phyloP scores from a whole-genome alignment of 2,329 filamentous ascomycete species.

The Dichotomopilus funicola region DNA sequence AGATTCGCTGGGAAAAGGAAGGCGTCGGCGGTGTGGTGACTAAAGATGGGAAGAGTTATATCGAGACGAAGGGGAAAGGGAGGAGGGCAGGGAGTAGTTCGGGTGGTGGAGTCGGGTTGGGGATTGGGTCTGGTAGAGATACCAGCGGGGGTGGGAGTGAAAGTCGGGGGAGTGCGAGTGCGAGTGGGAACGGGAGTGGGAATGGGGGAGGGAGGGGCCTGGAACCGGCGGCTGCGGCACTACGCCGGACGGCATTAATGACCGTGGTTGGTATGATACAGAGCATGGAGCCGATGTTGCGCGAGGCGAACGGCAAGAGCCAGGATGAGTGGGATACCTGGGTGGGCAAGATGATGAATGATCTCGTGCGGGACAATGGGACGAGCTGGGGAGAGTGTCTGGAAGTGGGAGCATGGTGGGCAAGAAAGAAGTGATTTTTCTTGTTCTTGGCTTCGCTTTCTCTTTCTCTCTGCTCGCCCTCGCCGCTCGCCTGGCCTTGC shows the following conservation, averaged over 20 bases:
- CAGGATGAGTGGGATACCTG: constrained; percentile 89
- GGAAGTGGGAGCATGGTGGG: constrained; percentile 81
- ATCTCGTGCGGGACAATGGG: constrained; percentile 72
- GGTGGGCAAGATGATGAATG: constrained; percentile 80
- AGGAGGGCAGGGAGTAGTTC: too few species aligned
- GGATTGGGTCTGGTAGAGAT: too few species aligned
- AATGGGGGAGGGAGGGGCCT: constrained; percentile 33
- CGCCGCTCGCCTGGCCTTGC: too few species aligned
- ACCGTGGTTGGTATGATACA: constrained; percentile 80
- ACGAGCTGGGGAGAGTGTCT: constrained; percentile 80
- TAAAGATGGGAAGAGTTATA: constrained; percentile 54
- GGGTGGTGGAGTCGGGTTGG: too few species aligned
- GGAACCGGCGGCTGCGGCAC: constrained; percentile 62
- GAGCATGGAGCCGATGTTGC: constrained; percentile 73
- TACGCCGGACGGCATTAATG: constrained; percentile 72
- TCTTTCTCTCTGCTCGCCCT: not conserved
- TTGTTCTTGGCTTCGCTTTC: constrained; percentile 1
- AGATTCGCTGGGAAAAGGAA: constrained; percentile 82
- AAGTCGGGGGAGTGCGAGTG: constrained; percentile 3
- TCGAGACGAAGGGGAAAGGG: constrained; percentile 39
- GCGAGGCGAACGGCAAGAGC: constrained; percentile 77
- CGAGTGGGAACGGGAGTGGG: constrained; percentile 24
- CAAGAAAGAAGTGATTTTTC: constrained; percentile 55
- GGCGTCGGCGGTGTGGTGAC: constrained; percentile 57
- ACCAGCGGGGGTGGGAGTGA: constrained; percentile 12